phyloP scores from a whole-genome alignment of 2,329 filamentous ascomycete species.

The Claviceps sp. region DNA sequence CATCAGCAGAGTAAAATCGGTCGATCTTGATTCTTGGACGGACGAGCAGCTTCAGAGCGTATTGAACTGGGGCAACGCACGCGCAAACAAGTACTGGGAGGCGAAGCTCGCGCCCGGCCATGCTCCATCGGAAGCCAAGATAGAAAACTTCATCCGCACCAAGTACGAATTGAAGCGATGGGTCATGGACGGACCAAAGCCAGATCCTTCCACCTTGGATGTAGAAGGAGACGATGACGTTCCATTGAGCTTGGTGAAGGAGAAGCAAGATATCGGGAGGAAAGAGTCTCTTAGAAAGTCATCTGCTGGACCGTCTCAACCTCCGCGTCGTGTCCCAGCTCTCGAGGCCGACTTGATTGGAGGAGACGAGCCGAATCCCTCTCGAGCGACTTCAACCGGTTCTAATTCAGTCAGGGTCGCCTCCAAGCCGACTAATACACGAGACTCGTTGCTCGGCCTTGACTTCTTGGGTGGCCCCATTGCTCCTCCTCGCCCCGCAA shows the following conservation, averaged over 20 bases:
- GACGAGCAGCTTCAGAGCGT: conserved; percentile 95
- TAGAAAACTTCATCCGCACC: conserved; percentile 98
- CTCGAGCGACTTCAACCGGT: conserved; percentile 62
- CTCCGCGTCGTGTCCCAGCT: conserved; percentile 21
- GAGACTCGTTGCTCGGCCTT: conserved; percentile 81
- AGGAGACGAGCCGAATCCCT: conserved; percentile 53
- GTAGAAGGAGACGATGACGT: conserved; percentile 77
- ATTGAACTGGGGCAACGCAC: conserved; percentile 86
- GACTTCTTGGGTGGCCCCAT: conserved; percentile 77
- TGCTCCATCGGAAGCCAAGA: conserved; percentile 90
- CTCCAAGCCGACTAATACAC: conserved; percentile 55
- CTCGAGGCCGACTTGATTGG: conserved; percentile 71
- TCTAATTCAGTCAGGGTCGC: conserved; percentile 45
- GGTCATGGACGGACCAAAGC: conserved; percentile 96
- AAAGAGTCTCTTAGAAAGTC: conserved; percentile 49
- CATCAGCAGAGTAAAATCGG: conserved; percentile 94
- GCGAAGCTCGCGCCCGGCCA: conserved; percentile 83
- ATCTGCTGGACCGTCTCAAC: conserved; percentile 31
- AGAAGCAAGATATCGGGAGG: conserved; percentile 50
- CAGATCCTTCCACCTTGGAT: conserved; percentile 80
- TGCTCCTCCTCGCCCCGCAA: conserved; percentile 67
- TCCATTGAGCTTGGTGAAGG: conserved; percentile 47
- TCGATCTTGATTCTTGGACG: conserved; percentile 96
- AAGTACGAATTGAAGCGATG: conserved; percentile 98
- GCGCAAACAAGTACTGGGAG: conserved; percentile 99